phyloP scores from a whole-genome alignment of 1,139 yeast genomes.

The Diutina ranongensis region DNA sequence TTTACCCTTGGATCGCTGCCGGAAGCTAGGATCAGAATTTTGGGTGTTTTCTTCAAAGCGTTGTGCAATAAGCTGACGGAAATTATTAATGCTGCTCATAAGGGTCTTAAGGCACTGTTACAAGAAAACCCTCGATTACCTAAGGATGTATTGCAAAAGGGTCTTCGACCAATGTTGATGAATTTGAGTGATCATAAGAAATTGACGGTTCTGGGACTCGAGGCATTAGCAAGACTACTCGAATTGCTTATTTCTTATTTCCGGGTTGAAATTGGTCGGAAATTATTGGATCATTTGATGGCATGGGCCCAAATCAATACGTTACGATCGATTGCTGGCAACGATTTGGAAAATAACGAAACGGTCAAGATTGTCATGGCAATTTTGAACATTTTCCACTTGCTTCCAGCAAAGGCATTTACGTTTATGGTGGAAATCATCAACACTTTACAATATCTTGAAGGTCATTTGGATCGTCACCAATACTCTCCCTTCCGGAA shows the following conservation, averaged over 20 bases:
- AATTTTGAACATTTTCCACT: constrained; percentile 81
- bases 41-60: constrained; percentile 92
- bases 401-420: constrained; percentile 85
- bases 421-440: constrained; percentile 85
- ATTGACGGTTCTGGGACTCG: constrained; percentile 79
- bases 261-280: constrained; percentile 93
- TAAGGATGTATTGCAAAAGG: constrained; percentile 84
- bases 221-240: constrained; percentile 77
- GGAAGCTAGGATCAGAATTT: constrained; percentile 70
- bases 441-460: constrained; percentile 64
- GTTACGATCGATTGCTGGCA: constrained; percentile 57
- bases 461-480: constrained; percentile 74
- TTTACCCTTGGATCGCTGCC: constrained; percentile 70
- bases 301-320: constrained; percentile 93
- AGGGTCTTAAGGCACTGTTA: constrained; percentile 73
- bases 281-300: constrained; percentile 81
- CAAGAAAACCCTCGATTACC: constrained; percentile 85
- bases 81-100: constrained; percentile 88
- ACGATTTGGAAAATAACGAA: constrained; percentile 67
- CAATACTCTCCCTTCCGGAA: constrained; percentile 81
- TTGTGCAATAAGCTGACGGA: constrained; percentile 76
- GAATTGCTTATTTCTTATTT: constrained; percentile 86
- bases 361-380: constrained; percentile 83
- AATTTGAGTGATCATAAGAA: constrained; percentile 89
- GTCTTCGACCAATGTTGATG: constrained; percentile 90